Evolutionary conservation across 257 asterid species (phyloP).

Genomic region (Avicennia marina): DNA sequence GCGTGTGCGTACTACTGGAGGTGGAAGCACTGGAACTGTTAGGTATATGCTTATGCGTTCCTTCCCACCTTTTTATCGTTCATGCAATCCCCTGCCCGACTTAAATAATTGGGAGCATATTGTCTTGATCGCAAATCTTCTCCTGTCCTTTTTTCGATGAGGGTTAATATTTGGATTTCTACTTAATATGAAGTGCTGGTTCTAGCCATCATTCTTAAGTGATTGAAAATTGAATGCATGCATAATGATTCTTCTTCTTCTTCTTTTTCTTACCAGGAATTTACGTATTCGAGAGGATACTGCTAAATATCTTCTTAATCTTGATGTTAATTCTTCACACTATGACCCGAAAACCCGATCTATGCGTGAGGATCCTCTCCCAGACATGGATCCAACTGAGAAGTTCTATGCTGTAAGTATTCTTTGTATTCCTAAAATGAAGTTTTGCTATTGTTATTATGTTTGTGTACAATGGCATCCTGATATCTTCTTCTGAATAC

Average conservation of each 20-base stretch:
- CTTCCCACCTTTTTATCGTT: constrained; percentile 1
- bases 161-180: too few relatives aligned
- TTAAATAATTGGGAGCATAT: not conserved
- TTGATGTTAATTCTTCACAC: constrained; percentile 86
- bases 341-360: constrained; percentile 98
- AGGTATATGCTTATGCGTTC: constrained; percentile 38
- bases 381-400: constrained; percentile 95
- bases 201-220: not conserved
- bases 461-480: not conserved
- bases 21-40: constrained; percentile 99
- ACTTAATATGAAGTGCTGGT: not conserved
- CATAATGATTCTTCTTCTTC: constrained; percentile 13
- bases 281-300: constrained; percentile 95
- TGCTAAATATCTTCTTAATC: constrained; percentile 95
- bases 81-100: not conserved
- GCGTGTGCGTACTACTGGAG: constrained; percentile 99
- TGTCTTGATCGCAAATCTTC: too few relatives aligned
- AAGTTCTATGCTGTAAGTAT: constrained; percentile 76
- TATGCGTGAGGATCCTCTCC: constrained; percentile 99
- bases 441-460: not conserved
- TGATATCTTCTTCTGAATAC: not conserved
- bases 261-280: constrained; percentile 56
- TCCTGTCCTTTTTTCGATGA: too few relatives aligned
- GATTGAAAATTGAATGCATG: constrained; percentile 1
- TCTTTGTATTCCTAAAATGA: not conserved